Evolutionary conservation across 2,329 filamentous ascomycete genomes (phyloP).

Genomic region (Exophiala xenobiotica): DNA sequence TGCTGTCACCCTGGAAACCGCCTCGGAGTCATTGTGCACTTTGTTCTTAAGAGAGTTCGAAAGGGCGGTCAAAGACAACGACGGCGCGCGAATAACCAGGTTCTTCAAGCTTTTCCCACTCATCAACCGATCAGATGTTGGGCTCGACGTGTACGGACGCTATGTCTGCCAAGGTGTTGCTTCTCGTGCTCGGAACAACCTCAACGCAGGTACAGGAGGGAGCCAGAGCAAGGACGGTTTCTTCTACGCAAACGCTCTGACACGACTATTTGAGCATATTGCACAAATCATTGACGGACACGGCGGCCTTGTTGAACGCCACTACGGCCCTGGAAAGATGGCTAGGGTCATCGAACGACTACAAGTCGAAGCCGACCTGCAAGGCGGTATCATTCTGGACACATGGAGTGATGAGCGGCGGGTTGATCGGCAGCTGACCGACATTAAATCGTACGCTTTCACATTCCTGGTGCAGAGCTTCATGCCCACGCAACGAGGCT

Average conservation of each 20-base stretch:
- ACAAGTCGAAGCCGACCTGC: conserved; percentile 91
- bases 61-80: conserved; percentile 80
- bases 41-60: conserved; percentile 95
- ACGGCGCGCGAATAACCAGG: conserved; percentile 83
- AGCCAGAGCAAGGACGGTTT: conserved; percentile 70
- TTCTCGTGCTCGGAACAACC: conserved; percentile 72
- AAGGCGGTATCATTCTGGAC: conserved; percentile 92
- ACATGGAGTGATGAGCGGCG: conserved; percentile 89
- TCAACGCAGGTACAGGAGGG: conserved; percentile 66
- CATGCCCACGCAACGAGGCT: conserved; percentile 66
- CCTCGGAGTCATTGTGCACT: conserved; percentile 83
- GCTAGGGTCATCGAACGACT: conserved; percentile 86
- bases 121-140: conserved; percentile 83
- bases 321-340: conserved; percentile 94
- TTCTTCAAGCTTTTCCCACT: conserved; percentile 98
- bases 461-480: conserved; percentile 97
- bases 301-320: conserved; percentile 83
- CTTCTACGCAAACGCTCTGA: conserved; percentile 89
- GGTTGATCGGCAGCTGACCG: conserved; percentile 82
- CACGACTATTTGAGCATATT: conserved; percentile 94
- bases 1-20: conserved; percentile 78
- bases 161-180: conserved; percentile 97
- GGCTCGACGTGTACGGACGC: conserved; percentile 88
- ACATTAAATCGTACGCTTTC: conserved; percentile 97
- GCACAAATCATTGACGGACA: conserved; percentile 94